These are phyloP conservation scores for Neurospora sp. DNA, from an alignment of 2,329 filamentous ascomycete species.

Conservation along the genomic window DNA sequence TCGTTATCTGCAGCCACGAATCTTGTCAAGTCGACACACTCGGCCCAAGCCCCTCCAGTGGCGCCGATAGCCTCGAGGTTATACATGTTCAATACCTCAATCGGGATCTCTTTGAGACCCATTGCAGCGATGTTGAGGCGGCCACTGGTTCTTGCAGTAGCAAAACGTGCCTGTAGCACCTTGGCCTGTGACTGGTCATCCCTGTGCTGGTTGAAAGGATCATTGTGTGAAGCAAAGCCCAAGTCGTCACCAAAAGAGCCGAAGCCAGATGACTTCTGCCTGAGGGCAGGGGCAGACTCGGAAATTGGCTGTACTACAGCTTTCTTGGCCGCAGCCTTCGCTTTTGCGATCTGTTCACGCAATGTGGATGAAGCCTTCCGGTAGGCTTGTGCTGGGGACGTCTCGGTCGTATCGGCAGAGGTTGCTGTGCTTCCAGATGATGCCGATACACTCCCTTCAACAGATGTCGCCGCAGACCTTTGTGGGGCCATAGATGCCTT, in stretches of 20 bases:
- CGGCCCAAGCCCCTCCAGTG: conserved; percentile 68
- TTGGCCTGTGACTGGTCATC: conserved; percentile 51
- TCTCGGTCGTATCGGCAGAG: conserved; percentile 27
- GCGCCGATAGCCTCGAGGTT: conserved; percentile 59
- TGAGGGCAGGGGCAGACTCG: conserved; percentile 10
- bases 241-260: conserved; percentile 38
- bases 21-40: conserved; percentile 76
- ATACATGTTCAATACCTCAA: conserved; percentile 85
- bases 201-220: conserved; percentile 61
- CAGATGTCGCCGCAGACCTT: conserved; percentile 28
- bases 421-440: conserved; percentile 25
- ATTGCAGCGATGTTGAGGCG: conserved; percentile 82
- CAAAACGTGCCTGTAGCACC: conserved; percentile 63
- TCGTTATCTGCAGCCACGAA: conserved; percentile 89
- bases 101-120: conserved; percentile 66
- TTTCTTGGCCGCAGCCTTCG: conserved; percentile 64
- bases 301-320: conserved; percentile 33
- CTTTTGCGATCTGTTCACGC: conserved; percentile 85
- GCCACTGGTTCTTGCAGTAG: conserved; percentile 64
- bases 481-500: conserved; percentile 30
- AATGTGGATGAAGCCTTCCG: conserved; percentile 69
- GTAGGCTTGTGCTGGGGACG: conserved; percentile 19
- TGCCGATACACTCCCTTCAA: conserved; percentile 27
- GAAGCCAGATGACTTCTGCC: not conserved
- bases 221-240: conserved; percentile 47